These are phyloP conservation scores for Botrytis porri DNA, from an alignment of 2,329 filamentous ascomycete species.

Conservation along the genomic window DNA sequence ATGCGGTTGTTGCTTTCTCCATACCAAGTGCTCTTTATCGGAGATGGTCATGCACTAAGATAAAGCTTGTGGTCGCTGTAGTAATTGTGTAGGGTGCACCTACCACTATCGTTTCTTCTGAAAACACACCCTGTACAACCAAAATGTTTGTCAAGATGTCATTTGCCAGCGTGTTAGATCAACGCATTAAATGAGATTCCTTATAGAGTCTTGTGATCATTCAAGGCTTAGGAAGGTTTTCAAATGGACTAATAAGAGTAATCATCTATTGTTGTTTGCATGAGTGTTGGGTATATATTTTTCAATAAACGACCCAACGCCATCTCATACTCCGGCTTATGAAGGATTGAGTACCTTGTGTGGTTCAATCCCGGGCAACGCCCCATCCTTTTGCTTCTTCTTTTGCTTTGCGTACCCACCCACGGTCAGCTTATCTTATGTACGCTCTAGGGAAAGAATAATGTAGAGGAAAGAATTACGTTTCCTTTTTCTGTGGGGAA, in stretches of 20 bases:
- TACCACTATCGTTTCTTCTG: neutral
- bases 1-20: slow-evolving; percentile 17
- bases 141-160: neutral
- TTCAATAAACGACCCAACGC: rapidly evolving
- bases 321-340: rapidly evolving
- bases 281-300: neutral
- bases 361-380: slow-evolving; percentile 8
- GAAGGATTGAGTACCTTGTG: rapidly evolving
- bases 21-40: slow-evolving; percentile 25
- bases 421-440: neutral
- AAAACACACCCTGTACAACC: neutral
- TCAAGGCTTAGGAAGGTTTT: neutral
- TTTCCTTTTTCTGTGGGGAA: neutral
- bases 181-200: neutral
- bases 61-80: slow-evolving; percentile 21
- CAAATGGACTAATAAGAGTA: neutral
- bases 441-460: neutral
- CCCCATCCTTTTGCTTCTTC: neutral
- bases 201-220: rapidly evolving
- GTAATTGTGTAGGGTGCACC: neutral
- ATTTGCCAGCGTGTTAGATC: neutral
- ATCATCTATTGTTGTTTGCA: rapidly evolving
- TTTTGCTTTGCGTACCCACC: neutral
- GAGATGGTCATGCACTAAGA: slow-evolving; percentile 26
- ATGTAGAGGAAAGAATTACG: neutral